A percentile compares a stretch with the other conserved stretches of the same genome.
Conservation (phyloP, 2,329 filamentous ascomycete genomes). For the Trichoderma endophyticum region DNA sequence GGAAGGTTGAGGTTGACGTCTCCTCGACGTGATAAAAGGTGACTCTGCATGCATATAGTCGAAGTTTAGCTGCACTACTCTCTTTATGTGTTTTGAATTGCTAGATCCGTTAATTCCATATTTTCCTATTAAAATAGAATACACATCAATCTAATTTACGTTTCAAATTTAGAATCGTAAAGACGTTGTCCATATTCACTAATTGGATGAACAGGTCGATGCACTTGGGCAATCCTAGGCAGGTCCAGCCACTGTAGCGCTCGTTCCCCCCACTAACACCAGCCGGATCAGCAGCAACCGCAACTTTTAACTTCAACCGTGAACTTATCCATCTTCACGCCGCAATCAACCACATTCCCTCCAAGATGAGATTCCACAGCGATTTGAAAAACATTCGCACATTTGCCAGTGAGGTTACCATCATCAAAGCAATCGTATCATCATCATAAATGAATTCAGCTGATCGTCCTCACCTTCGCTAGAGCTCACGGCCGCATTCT, state of each 20-base stretch:
- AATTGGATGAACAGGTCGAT: neutral
- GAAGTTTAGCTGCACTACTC: neutral
- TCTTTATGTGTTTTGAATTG: neutral
- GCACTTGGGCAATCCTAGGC: neutral
- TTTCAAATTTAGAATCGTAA: neutral
- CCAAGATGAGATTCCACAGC: conserved; percentile 63
- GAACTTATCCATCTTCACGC: neutral
- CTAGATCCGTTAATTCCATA: neutral
- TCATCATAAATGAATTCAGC: neutral
- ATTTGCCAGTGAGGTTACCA: conserved; percentile 53
- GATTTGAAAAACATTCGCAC: conserved; percentile 64
- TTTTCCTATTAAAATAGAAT: neutral
- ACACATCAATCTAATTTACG: neutral
- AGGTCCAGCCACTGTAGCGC: neutral
- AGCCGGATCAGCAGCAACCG: neutral
- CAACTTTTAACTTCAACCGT: neutral
- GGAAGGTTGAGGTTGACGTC: neutral
- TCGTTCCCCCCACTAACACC: neutral
- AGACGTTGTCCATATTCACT: neutral
- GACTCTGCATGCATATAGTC: neutral
- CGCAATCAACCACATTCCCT: neutral
- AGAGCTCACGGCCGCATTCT: conserved; percentile 64
- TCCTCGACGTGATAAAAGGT: neutral
- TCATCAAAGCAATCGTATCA: neutral
- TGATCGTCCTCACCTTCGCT: neutral